Evolutionary conservation across 2,329 filamentous ascomycete species (phyloP), one percentile per base, ranked within the genome.

Genomic region (Bipolaris bicolor): DNA sequence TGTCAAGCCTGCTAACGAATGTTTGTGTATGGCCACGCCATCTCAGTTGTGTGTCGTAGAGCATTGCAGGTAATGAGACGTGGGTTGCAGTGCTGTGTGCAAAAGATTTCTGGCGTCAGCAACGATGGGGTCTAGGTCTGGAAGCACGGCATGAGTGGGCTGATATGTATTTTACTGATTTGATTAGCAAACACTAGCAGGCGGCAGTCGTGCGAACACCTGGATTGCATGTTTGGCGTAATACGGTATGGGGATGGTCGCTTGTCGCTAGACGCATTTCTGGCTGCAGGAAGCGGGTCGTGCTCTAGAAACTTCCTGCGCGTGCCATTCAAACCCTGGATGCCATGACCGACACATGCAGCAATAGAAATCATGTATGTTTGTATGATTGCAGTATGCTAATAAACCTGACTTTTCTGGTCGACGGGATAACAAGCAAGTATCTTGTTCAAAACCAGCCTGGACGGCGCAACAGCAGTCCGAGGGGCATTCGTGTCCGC

Each of bases 401-500:
- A 7, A 7, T 31, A 11, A 4, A 31, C 29, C 29, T 31, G 29
- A 3, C 9, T 33, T 15, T 45, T 40, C 18, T 36, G 53, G 48
- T 41, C 18, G 20, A 40, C 49, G 22, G 49, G 29, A 34, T 31
- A 26, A 4, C 39, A 51, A 24, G 36, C 10, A 20, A 24, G 20
- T 15, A 24, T 33, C 36, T 43, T 51, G 18, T 52, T 43, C 13
- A 47, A 53, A 15, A 36, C 43, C 37, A 24, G 31, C 29, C 33
- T 22, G 24, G 49, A 36, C 41, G 37, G 49, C 49, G n/a, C 52
- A 44, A 48, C 39, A 37, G 49, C 36, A 22, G 49, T 49, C 44
- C 40, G 39, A 31, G 29, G 44, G 49, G 41, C 16, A 57, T 33
- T 49, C 20, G 45, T 56, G 56, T 36, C 41, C 52, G 37, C 44